phyloP scores from a whole-genome alignment of 768 basidiomycete genomes.

The Leccinum uliginosum region DNA sequence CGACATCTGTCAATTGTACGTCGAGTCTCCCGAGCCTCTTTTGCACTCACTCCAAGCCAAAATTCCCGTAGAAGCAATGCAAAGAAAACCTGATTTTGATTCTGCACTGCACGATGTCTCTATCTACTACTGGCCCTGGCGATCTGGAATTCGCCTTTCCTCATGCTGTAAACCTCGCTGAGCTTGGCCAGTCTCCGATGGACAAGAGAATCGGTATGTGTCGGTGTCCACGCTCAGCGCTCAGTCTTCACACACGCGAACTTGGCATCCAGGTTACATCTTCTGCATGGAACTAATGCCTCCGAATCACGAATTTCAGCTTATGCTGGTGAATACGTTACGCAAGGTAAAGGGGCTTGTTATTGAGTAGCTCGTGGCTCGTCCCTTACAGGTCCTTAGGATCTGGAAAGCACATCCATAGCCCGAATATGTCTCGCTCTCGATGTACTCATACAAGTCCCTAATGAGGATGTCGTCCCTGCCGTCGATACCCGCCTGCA shows the following conservation, averaged over 20 bases:
- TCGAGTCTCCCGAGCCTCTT: constrained; percentile 12
- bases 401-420: constrained; percentile 57
- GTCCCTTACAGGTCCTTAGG: constrained; percentile 40
- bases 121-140: constrained; percentile 38
- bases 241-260: background rate
- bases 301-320: constrained; percentile 58
- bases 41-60: constrained; percentile 3
- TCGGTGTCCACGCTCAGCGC: background rate
- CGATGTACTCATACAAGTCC: constrained; percentile 57
- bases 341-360: constrained; percentile 53
- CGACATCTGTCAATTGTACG: constrained; percentile 53
- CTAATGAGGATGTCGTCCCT: constrained; percentile 67
- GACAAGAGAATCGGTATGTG: constrained; percentile 64
- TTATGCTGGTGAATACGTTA: constrained; percentile 85
- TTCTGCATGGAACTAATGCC: constrained; percentile 77
- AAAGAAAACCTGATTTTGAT: constrained; percentile 66
- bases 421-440: constrained; percentile 68
- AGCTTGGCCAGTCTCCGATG: constrained; percentile 54
- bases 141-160: constrained; percentile 67
- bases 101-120: constrained; percentile 60
- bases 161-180: constrained; percentile 74
- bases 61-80: constrained; percentile 47
- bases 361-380: background rate
- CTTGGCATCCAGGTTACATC: constrained; percentile 54
- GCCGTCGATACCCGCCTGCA: constrained; percentile 66